These are phyloP conservation scores for Epichloe scottii DNA, from an alignment of 2,329 filamentous ascomycete species.

Conservation along the genomic window DNA sequence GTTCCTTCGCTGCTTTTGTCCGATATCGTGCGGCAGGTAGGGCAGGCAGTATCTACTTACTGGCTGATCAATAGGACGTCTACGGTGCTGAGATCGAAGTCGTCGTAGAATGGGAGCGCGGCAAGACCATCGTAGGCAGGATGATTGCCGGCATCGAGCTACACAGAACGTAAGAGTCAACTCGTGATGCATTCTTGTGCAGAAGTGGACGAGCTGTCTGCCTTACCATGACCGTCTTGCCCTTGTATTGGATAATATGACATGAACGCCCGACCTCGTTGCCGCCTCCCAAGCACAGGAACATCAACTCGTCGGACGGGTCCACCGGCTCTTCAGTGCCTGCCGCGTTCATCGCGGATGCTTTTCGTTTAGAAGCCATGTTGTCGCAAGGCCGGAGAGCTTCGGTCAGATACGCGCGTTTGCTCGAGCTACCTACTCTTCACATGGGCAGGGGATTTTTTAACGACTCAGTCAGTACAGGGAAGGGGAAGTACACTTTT, in stretches of 20 bases:
- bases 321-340: slow-evolving; percentile 76
- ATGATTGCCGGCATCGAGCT: slow-evolving; percentile 96
- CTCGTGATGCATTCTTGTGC: not conserved
- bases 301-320: slow-evolving; percentile 86
- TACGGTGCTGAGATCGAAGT: slow-evolving; percentile 94
- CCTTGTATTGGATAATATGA: slow-evolving; percentile 97
- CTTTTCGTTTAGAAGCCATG: slow-evolving; percentile 94
- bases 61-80: slow-evolving; percentile 97
- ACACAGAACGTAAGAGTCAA: slow-evolving; percentile 3
- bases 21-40: not conserved
- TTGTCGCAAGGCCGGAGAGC: slow-evolving; percentile 10
- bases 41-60: slow-evolving; percentile 47
- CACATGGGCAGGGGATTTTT: not conserved
- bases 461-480: not conserved
- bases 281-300: slow-evolving; percentile 84
- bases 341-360: slow-evolving; percentile 55
- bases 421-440: not conserved
- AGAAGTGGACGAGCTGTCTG: not conserved
- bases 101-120: slow-evolving; percentile 91
- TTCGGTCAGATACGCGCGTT: not conserved
- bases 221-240: slow-evolving; percentile 92
- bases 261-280: slow-evolving; percentile 96
- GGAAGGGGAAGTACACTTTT: not conserved
- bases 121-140: slow-evolving; percentile 91
- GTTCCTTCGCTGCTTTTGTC: not conserved